A percentile compares a stretch with the other conserved stretches of the same genome.
phyloP scores from a whole-genome alignment of 768 basidiomycete genomes.

The Scleroderma citrinum region DNA sequence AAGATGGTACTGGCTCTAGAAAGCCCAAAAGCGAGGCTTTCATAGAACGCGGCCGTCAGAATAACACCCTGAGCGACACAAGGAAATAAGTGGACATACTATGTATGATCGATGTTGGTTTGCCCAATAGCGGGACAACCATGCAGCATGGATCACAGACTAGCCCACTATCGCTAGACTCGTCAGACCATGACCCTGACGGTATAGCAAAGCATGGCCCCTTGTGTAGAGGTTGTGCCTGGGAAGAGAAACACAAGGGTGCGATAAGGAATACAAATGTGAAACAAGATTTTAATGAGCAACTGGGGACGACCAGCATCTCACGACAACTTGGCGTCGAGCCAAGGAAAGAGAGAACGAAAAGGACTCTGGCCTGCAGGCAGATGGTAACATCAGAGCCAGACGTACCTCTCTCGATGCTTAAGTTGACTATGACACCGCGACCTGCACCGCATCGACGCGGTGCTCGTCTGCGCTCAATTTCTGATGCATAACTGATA shows the following conservation, averaged over 20 bases:
- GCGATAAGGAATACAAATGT: neutral
- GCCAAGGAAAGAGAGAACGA: slow-evolving; percentile 1
- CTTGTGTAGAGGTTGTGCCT: neutral
- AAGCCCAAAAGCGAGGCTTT: no score
- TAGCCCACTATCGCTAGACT: neutral
- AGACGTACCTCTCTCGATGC: neutral
- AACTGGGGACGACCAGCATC: slow-evolving; percentile 12
- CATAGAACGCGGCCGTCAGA: neutral
- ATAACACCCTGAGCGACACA: neutral
- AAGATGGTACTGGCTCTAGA: neutral
- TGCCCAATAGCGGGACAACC: neutral
- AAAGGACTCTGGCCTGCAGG: neutral
- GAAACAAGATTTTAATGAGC: neutral
- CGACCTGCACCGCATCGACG: neutral
- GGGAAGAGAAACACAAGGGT: neutral
- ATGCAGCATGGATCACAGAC: slow-evolving; percentile 1
- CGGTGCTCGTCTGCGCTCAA: no score
- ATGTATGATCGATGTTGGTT: neutral
- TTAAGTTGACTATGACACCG: neutral
- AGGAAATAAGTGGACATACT: neutral
- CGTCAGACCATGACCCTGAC: neutral
- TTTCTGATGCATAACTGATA: no score
- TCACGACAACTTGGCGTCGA: slow-evolving; percentile 7
- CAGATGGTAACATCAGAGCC: neutral
- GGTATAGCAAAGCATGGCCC: neutral